Base-by-base conservation (phyloP, 1,139 yeast species). In the Magnusiomyces suaveolens region DNA sequence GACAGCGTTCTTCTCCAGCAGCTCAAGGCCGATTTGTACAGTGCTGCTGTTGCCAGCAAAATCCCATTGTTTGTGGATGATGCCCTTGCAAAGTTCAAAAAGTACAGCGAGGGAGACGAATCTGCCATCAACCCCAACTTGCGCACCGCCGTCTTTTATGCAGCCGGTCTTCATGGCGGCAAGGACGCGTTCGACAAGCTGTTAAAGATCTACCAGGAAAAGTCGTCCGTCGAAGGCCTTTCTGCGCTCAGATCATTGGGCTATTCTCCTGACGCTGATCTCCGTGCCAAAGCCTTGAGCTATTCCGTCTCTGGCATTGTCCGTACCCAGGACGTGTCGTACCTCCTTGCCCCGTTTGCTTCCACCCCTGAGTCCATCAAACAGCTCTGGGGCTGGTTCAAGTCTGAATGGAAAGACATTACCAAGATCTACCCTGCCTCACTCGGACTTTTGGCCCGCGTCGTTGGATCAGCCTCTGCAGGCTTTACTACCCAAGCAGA, bases 91-190 rank as follows among this genome's bases (percentile, higher is more conserved):
- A 73, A 81, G 66, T 89, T 87, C 67, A 75, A 75, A 4, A 75
- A 75, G 50, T 87, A 76, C 65, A 70, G 79, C 50, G 73, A 73
- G 25, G 96, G 95, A 59, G 84, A 87, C 61, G 76, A 75, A 61
- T 70, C 74, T 56, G 88, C 92, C 60, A 76, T 90, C 60, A 84
- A 88, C 70, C 94, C 97, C 61, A 84, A 89, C 72, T 73, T 90
- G 64, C 82, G 89, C 71, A 79, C 79, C 6, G 68, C 87, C 14
- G 82, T 92, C 48, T 90, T 87, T 71, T 72, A 71, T 54, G 72
- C 81, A 23, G 87, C 80, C 62, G 90, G 95, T 51, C 76, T 78
- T 64, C 69, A 72, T 54, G 96, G 95, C 59, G 82, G 81, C 57
- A 76, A 69, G 56, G 71, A 76, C 48, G 69, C 60, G 43, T 88